Conservation (phyloP, 345 rosid species). For the Conringia planisiliqua region DNA sequence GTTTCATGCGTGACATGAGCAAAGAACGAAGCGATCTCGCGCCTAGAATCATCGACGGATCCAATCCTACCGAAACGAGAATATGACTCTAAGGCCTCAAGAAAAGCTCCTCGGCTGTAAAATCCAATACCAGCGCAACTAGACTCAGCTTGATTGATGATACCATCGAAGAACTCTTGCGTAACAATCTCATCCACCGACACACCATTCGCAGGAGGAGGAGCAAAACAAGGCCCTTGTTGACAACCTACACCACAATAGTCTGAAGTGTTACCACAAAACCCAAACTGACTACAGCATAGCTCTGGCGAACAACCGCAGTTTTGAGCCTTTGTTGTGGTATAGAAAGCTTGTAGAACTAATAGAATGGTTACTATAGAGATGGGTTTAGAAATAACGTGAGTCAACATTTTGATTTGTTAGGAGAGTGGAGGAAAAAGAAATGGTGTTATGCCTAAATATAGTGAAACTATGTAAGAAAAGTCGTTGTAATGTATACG, state of each 20-base stretch:
- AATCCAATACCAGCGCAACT: slow-evolving; percentile 56
- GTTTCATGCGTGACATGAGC: slow-evolving; percentile 86
- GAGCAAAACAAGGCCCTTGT: slow-evolving; percentile 50
- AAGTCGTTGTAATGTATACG: slow-evolving; percentile 16
- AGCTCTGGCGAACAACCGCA: slow-evolving; percentile 43
- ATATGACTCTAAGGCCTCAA: slow-evolving; percentile 45
- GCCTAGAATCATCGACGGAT: slow-evolving; percentile 44
- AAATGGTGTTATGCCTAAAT: neutral
- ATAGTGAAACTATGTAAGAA: slow-evolving; percentile 12
- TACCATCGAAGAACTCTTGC: slow-evolving; percentile 50
- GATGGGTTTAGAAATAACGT: slow-evolving; percentile 15
- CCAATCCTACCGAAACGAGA: slow-evolving; percentile 57
- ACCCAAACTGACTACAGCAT: slow-evolving; percentile 47
- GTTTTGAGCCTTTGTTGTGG: slow-evolving; percentile 24
- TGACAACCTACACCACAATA: slow-evolving; percentile 56
- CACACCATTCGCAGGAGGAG: slow-evolving; percentile 36
- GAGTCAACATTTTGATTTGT: slow-evolving; percentile 23
- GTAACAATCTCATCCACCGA: slow-evolving; percentile 46
- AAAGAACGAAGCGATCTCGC: slow-evolving; percentile 79
- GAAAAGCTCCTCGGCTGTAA: slow-evolving; percentile 55
- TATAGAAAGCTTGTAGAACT: neutral
- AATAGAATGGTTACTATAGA: slow-evolving; percentile 19
- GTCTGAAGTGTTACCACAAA: slow-evolving; percentile 38
- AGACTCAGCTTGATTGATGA: slow-evolving; percentile 44
- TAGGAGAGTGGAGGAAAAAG: neutral